Evolutionary conservation across 768 basidiomycete genomes (phyloP), one percentile per base, ranked within the genome.

Genomic region (Cystofilobasidium ferigula): DNA sequence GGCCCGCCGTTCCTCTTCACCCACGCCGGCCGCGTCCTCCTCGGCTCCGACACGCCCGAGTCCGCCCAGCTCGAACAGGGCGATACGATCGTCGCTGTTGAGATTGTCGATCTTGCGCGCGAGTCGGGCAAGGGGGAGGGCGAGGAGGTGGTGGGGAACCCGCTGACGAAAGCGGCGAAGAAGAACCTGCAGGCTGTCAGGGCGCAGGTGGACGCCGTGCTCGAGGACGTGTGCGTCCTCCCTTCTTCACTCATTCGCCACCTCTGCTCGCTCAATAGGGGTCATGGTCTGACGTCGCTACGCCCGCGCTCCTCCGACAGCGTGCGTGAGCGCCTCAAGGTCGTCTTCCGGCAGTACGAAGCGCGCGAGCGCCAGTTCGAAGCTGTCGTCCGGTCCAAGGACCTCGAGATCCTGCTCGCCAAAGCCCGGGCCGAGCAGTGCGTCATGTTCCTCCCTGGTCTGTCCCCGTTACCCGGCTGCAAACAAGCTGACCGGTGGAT

Each of bases 311-410:
- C 28, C 42, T 67, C 18, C 38, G 56, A 54, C 70, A 91, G 89
- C 67, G 85, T 88, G 48, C 86, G 87, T 38, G 87, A 88, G 76
- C 84, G 89, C 57, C 80, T 92, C 75, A 91, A 89, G 73, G 87
- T 89, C 71, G 82, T 92, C 40, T 82, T 92, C 51, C 83, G 85
- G 30, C 89, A 90, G 73, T 92, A 92, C 73, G 86, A 92, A 72
- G 83, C 90, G 63, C 86, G 89, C 67, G 89, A 92, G 78, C 85
- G 84, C 73, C 89, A 92, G 79, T 92, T 91, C 71, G 89, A 91
- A 77, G 89, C 88, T 69, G 86, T 92, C 34, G 85, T 92, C 63
- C 86, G 89, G 47, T 91, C 89, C 48, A 92, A 92, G 76, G 89
- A 92, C 76, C 81, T 92, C 28, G 89, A 92, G 73, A 87, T 92